Evolutionary conservation across 495 filamentous ascomycete genomes (phyloP), one percentile per base, ranked within the genome.

Genomic region (Hypoxylon fuscum): DNA sequence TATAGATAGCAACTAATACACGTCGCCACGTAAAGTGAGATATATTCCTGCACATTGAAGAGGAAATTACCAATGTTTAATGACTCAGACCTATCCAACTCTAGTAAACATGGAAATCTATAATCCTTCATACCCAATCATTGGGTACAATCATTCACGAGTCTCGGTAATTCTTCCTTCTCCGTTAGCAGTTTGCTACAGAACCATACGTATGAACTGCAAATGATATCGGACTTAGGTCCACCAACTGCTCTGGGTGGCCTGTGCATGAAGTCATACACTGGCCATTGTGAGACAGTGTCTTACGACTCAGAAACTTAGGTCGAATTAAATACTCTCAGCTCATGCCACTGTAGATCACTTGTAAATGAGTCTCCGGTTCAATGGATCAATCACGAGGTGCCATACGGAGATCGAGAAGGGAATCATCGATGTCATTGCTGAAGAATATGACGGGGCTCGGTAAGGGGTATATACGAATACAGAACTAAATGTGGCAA

Each of bases 201-300:
- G 34, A 22, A 52, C 20, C 45, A 3, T 4, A 9, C 32, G 17
- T 44, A 51, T 23, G 29, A 40, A 52, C 38, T 14, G 25, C 29
- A 18, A 46, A 42, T 20, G 3, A 15, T 35, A 40, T 42, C 63
- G 63, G 63, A 57, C 47, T 55, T 38, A 23, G 42, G 52, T 66
- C 63, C 63, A 41, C 8, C 14, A 14, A 7, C 31, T 21, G 18
- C 35, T 55, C 52, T 15, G 15, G 37, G 11, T 29, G 15, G n/a
- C 3, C 12, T 43, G 10, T 15, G n/a, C 20, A 50, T 56, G 40
- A 43, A 52, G 43, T 61, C 37, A 47, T 58, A 15, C 35, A 49
- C 17, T 25, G 34, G 37, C 21, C 20, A 2, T 61, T 25, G 63
- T 66, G 53, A 62, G 46, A 66, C 63, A 62, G 18, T 58, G 57